Evolutionary conservation across 225 moss, liverwort and hornwort species (phyloP).

Genomic region (Bryoerythrophyllum caledonicum): DNA sequence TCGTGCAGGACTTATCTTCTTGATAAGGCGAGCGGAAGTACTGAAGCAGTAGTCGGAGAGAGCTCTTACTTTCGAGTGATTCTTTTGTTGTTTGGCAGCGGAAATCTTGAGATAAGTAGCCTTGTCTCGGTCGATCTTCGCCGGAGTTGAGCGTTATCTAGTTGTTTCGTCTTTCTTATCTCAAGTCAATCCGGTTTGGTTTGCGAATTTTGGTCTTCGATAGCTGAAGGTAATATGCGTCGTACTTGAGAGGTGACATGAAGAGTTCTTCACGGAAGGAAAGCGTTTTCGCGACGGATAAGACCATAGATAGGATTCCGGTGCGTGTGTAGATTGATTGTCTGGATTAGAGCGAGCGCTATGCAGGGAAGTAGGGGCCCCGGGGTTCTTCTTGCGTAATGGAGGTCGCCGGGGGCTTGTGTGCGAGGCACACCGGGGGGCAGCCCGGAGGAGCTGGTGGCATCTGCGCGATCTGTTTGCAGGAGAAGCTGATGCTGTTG

Average conservation of each 20-base stretch:
- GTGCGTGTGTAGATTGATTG: neutral
- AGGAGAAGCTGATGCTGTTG: constrained; percentile 47
- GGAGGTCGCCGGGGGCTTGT: constrained; percentile 19
- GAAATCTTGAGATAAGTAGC: constrained; percentile 12
- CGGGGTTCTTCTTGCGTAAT: constrained; percentile 24
- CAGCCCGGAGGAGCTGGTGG: constrained; percentile 45
- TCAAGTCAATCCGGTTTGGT: neutral
- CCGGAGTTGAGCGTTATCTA: neutral
- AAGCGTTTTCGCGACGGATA: constrained; percentile 23
- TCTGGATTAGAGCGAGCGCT: constrained; percentile 1
- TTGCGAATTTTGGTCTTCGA: constrained; percentile 10
- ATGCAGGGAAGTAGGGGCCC: constrained; percentile 18
- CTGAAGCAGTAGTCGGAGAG: too few relatives aligned
- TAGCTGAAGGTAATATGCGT: constrained; percentile 1
- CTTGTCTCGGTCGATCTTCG: constrained; percentile 15
- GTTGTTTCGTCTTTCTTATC: neutral
- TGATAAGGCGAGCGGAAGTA: too few relatives aligned
- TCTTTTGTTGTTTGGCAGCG: too few relatives aligned
- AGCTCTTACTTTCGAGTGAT: too few relatives aligned
- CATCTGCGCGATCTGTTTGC: constrained; percentile 52
- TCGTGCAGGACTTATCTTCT: constrained; percentile 26
- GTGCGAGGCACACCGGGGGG: constrained; percentile 47
- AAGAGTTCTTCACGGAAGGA: constrained; percentile 17
- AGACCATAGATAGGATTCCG: constrained; percentile 5
- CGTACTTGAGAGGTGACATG: constrained; percentile 13